Percentiles rank a stretch among this genome's conserved stretches.
These are phyloP conservation scores for Salvia splendens DNA, from an alignment of 257 asterid species.

Conservation along the genomic window DNA sequence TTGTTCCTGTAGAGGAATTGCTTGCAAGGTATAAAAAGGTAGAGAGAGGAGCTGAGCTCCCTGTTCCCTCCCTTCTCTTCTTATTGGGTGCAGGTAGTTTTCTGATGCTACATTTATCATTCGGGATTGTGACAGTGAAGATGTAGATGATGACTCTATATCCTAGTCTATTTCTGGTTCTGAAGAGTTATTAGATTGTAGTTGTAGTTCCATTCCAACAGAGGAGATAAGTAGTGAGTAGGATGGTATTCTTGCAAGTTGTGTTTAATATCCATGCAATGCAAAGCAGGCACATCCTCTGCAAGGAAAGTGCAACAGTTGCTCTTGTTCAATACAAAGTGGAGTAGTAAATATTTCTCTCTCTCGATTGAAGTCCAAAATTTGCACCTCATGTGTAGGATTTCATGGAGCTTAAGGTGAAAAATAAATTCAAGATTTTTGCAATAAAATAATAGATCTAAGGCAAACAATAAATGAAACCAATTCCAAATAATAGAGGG, in stretches of 20 bases:
- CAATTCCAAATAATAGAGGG: too few relatives aligned
- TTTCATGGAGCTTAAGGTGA: not conserved
- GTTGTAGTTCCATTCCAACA: too few relatives aligned
- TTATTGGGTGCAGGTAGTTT: conserved; percentile 27
- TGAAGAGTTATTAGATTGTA: too few relatives aligned
- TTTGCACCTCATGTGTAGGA: too few relatives aligned
- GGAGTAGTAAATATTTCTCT: not conserved
- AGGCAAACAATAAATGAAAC: too few relatives aligned
- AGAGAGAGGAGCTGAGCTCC: conserved; percentile 43
- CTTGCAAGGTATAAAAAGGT: conserved; percentile 95
- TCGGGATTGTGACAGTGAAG: conserved; percentile 59
- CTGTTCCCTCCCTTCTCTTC: conserved; percentile 27
- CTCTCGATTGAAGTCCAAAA: not conserved
- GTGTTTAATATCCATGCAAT: conserved; percentile 42
- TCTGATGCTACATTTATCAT: conserved; percentile 34
- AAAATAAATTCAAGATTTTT: not conserved
- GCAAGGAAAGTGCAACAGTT: conserved; percentile 16
- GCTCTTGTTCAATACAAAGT: conserved; percentile 20
- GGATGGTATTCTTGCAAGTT: conserved; percentile 39
- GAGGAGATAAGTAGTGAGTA: conserved; percentile 26
- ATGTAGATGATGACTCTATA: conserved; percentile 45
- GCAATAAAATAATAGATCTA: too few relatives aligned
- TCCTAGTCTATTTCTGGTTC: too few relatives aligned
- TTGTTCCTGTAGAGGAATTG: conserved; percentile 72
- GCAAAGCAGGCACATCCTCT: conserved; percentile 37